These are phyloP conservation scores for Dactylellina parvicollis DNA, from an alignment of 2,329 filamentous ascomycete species.

Conservation along the genomic window DNA sequence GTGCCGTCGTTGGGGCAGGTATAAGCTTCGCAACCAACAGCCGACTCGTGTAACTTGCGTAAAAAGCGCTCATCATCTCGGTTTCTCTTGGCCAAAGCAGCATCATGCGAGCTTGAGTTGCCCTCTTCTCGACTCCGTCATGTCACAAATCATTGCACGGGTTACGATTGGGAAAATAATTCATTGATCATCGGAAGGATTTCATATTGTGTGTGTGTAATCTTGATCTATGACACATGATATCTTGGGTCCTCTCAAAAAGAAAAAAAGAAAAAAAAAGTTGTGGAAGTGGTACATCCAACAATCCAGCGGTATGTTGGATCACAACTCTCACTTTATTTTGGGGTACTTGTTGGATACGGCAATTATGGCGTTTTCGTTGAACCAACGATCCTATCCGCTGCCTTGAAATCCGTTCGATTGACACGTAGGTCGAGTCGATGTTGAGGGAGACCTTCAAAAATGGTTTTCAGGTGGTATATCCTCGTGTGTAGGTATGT, in stretches of 20 bases:
- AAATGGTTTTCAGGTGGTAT: background rate
- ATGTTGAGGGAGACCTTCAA: background rate
- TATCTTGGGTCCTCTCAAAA: slow-evolving; percentile 20
- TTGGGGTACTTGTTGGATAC: too few species aligned
- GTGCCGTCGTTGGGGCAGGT: too few species aligned
- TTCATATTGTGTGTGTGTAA: slow-evolving; percentile 43
- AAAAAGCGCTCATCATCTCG: too few species aligned
- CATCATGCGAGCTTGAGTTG: too few species aligned
- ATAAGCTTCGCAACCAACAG: too few species aligned
- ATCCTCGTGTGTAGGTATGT: background rate
- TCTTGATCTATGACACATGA: slow-evolving; percentile 53
- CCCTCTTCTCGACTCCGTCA: too few species aligned
- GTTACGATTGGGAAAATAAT: slow-evolving; percentile 58
- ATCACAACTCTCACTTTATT: too few species aligned
- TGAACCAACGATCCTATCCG: background rate
- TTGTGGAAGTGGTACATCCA: background rate
- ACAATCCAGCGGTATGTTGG: slow-evolving; percentile 48
- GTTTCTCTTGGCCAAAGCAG: too few species aligned
- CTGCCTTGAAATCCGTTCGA: background rate
- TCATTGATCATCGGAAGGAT: slow-evolving; percentile 55
- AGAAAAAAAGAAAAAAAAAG: slow-evolving; percentile 46
- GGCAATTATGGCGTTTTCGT: background rate
- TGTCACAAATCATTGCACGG: too few species aligned
- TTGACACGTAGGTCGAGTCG: background rate
- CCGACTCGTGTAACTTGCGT: too few species aligned